Conservation (phyloP, 148 eudicot species). For the Pouteria glomerata region DNA sequence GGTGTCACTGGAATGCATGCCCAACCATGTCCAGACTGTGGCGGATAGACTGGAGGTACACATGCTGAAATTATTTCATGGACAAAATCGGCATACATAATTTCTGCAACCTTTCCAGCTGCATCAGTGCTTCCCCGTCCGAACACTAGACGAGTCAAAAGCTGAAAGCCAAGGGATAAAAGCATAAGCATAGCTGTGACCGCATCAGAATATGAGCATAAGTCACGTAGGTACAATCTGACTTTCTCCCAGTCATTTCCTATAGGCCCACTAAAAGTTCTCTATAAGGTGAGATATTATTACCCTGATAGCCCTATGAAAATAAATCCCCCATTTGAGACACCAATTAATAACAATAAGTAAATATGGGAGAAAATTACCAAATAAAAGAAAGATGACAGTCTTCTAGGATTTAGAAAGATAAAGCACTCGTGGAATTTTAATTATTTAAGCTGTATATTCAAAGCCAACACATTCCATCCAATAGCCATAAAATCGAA, state of each 20-base stretch:
- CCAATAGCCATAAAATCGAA: neutral
- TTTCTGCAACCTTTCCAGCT: conserved; percentile 92
- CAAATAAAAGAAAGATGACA: too few relatives aligned
- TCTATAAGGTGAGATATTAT: neutral
- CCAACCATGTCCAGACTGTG: conserved; percentile 95
- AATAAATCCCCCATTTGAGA: neutral
- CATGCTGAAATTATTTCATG: conserved; percentile 98
- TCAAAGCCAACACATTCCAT: neutral
- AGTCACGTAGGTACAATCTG: neutral
- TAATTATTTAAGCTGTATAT: neutral
- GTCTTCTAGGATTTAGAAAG: too few relatives aligned
- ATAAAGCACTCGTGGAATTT: neutral
- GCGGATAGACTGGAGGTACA: conserved; percentile 96
- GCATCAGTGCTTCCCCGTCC: conserved; percentile 97
- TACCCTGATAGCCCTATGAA: neutral
- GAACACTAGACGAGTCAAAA: conserved; percentile 90
- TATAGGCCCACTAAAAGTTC: neutral
- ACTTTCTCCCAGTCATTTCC: neutral
- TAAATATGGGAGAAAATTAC: neutral
- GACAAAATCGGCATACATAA: conserved; percentile 95
- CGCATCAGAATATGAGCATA: neutral
- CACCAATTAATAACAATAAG: neutral
- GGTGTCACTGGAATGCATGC: conserved; percentile 89
- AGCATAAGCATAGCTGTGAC: neutral
- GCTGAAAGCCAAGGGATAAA: conserved; percentile 43